Evolutionary conservation across 768 basidiomycete species (phyloP).

Genomic region (Kondoa subrosea): DNA sequence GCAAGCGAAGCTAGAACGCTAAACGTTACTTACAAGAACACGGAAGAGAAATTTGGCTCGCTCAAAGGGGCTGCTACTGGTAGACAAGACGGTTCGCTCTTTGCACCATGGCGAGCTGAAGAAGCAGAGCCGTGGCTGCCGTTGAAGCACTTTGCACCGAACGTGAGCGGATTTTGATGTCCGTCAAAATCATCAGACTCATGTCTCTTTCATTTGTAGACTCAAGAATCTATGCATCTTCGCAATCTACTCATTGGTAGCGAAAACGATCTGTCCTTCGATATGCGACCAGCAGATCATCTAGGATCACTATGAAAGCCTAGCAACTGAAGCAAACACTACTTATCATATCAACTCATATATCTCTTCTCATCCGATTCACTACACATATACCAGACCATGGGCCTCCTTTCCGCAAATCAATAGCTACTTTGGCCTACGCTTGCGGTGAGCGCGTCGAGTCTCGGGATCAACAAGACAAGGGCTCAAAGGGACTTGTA

Average conservation of each 20-base stretch:
- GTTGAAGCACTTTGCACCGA: slow-evolving; percentile 13
- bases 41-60: slow-evolving; percentile 2
- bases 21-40: slow-evolving; percentile 6
- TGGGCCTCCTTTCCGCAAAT: too few species aligned
- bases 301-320: not conserved
- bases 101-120: slow-evolving; percentile 17
- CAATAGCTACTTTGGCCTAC: too few species aligned
- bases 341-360: too few species aligned
- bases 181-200: too few species aligned
- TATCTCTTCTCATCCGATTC: too few species aligned
- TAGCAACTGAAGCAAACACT: too few species aligned
- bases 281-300: not conserved
- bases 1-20: slow-evolving; percentile 7
- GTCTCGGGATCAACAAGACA: too few species aligned
- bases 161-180: too few species aligned
- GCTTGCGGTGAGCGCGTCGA: too few species aligned
- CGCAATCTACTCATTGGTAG: not conserved
- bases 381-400: too few species aligned
- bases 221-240: not conserved
- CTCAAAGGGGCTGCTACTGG: slow-evolving; percentile 10
- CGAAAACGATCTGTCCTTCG: not conserved
- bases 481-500: too few species aligned
- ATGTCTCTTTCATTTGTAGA: too few species aligned
- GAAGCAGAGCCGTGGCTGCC: slow-evolving; percentile 13
- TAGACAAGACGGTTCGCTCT: slow-evolving; percentile 15